Evolutionary conservation across 2,329 filamentous ascomycete genomes (phyloP), one percentile per base, ranked within the genome.

Genomic region (Lachnellula willkommii): DNA sequence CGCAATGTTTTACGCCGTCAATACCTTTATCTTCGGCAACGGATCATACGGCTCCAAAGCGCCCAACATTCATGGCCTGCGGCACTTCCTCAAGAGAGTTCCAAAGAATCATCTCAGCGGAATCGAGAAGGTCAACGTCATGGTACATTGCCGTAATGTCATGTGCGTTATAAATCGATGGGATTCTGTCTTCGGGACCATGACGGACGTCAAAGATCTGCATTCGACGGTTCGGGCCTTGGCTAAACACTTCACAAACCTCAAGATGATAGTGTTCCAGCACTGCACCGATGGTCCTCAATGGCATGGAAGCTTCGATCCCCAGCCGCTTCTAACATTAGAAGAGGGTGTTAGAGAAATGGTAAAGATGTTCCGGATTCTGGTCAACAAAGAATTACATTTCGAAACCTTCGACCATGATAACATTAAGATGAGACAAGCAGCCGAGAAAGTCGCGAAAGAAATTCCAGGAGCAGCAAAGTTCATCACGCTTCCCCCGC

Each of bases 51-150:
- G 54, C 32, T 55, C 48, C 7, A 47, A 42, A 47, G 8, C 12
- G 5, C 20, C 49, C 45, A 55, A 55, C 36, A 12, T 52, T 24
- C 48, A 55, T 37, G 52, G 46, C 14, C n/a, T 54, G 26, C 48
- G 32, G 15, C 15, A 35, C 11, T 50, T 54, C 17, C 7, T 54
- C 6, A 49, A 50, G 9, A 36, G 52, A 28, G 46, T 54, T 4
- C 46, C 46, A 8, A 35, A 20, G 14, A n/a, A 24, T 15, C 43
- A 35, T 14, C 39, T 54, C n/a, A 24, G 24, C 26, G 22, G 15
- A 15, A 50, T 54, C 47, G 39, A 20, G 8, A 42, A 50, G 15
- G 28, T 50, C 15, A 17, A 37, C 40, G 12, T 54, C 36, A 15
- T 39, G 12, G 14, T 47, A 22, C 14, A 48, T 26, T 15, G 39